Evolutionary conservation across 495 filamentous ascomycete species (phyloP).

Genomic region (Podospora australis): DNA sequence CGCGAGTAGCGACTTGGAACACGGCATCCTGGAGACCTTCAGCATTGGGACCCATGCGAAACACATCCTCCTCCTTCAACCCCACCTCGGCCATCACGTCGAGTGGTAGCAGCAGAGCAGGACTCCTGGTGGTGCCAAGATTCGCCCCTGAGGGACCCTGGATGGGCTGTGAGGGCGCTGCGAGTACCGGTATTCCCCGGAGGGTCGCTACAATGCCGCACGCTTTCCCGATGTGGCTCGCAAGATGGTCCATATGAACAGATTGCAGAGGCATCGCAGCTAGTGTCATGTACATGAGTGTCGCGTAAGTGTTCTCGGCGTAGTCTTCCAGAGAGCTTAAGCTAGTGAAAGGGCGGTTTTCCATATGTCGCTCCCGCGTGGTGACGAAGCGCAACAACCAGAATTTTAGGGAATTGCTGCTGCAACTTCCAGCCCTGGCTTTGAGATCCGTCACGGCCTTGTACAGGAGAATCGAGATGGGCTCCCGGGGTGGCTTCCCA

Average conservation of each 20-base stretch:
- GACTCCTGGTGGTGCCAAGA: slow-evolving; percentile 31
- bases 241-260: slow-evolving; percentile 84
- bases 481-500: slow-evolving; percentile 74
- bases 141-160: slow-evolving; percentile 31
- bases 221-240: slow-evolving; percentile 90
- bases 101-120: slow-evolving; percentile 62
- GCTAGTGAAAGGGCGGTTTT: slow-evolving; percentile 71
- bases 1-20: slow-evolving; percentile 84
- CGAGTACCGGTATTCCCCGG: slow-evolving; percentile 75
- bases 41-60: slow-evolving; percentile 69
- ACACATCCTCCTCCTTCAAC: slow-evolving; percentile 80
- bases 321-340: slow-evolving; percentile 75
- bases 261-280: slow-evolving; percentile 68
- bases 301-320: slow-evolving; percentile 89
- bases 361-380: slow-evolving; percentile 74
- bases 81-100: slow-evolving; percentile 80
- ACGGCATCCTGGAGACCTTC: slow-evolving; percentile 80
- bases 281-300: slow-evolving; percentile 83
- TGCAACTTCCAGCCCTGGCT: slow-evolving; percentile 41
- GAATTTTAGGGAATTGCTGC: slow-evolving; percentile 59
- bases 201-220: slow-evolving; percentile 79
- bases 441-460: slow-evolving; percentile 59
- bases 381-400: slow-evolving; percentile 76
- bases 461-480: slow-evolving; percentile 77
- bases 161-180: slow-evolving; percentile 61